Evolutionary conservation across 169 alveolate genomes (phyloP).

Genomic region (Plasmodium inui): DNA sequence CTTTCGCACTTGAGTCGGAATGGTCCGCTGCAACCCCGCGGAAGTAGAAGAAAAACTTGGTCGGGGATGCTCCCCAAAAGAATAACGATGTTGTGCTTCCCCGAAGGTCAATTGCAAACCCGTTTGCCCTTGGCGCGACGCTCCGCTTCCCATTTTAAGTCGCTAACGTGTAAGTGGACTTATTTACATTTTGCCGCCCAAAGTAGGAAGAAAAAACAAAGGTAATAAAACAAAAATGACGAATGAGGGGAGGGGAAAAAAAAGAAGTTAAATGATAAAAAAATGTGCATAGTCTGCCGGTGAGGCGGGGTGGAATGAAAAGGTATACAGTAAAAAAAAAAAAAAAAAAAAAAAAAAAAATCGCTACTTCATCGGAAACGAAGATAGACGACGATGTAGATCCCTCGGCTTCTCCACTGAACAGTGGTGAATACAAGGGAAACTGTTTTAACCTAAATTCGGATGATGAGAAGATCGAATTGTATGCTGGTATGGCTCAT

Average conservation of each 20-base stretch:
- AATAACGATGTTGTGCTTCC: not conserved
- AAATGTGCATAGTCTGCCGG: not conserved
- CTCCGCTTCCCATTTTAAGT: not conserved
- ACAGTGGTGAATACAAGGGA: not conserved
- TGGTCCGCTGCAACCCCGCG: not conserved
- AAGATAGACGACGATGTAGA: not conserved
- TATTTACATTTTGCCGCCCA: not conserved
- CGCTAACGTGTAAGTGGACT: not conserved
- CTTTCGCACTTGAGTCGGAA: not conserved
- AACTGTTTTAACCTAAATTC: slow-evolving; percentile 7
- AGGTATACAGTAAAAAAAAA: not conserved
- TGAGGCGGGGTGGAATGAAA: not conserved
- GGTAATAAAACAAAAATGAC: not conserved
- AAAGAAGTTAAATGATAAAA: not conserved
- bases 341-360: not conserved
- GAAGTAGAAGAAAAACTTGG: not conserved
- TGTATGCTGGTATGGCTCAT: not conserved
- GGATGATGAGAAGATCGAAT: slow-evolving; percentile 13
- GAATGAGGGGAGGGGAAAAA: not conserved
- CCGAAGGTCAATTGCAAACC: not conserved
- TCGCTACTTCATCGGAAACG: not conserved
- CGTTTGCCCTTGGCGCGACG: not conserved
- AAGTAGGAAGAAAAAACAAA: not conserved
- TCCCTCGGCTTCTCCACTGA: not conserved
- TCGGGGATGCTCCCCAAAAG: not conserved